phyloP scores from a whole-genome alignment of 2,329 filamentous ascomycete genomes.

The Penicillium vulpinum region DNA sequence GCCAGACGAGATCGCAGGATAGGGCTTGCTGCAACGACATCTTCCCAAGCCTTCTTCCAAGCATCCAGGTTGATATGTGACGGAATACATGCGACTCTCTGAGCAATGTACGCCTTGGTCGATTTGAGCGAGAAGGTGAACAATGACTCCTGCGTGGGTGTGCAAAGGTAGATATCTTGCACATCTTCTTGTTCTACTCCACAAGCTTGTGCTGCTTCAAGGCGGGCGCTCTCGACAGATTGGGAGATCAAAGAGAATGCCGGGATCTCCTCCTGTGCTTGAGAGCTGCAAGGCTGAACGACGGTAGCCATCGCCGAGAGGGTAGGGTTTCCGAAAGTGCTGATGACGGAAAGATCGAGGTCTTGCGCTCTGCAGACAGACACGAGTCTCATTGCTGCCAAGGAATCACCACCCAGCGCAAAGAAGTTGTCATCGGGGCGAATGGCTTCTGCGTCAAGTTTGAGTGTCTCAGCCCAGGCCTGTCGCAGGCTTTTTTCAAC shows the following conservation, averaged over 20 bases:
- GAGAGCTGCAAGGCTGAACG: slow-evolving; percentile 29
- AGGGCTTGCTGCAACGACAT: slow-evolving; percentile 41
- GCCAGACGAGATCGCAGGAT: slow-evolving; percentile 51
- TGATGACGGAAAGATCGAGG: slow-evolving; percentile 38
- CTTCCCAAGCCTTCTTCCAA: slow-evolving; percentile 49
- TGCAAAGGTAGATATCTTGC: slow-evolving; percentile 46
- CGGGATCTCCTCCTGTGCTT: slow-evolving; percentile 26
- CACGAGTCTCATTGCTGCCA: slow-evolving; percentile 38
- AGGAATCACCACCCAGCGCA: slow-evolving; percentile 36
- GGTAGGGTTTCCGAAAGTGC: slow-evolving; percentile 37
- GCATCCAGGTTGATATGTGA: slow-evolving; percentile 34
- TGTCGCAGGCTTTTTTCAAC: slow-evolving; percentile 34
- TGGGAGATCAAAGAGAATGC: slow-evolving; percentile 38
- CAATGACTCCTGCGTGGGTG: slow-evolving; percentile 45
- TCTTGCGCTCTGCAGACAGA: slow-evolving; percentile 32
- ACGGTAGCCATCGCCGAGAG: slow-evolving; percentile 46
- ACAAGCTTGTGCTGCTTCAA: slow-evolving; percentile 41
- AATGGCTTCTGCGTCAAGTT: slow-evolving; percentile 37
- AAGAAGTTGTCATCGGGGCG: slow-evolving; percentile 41
- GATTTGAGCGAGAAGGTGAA: slow-evolving; percentile 49
- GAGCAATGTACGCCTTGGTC: slow-evolving; percentile 47
- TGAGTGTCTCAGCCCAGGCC: slow-evolving; percentile 37
- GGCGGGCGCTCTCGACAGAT: slow-evolving; percentile 32
- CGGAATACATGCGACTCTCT: slow-evolving; percentile 43
- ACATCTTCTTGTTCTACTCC: slow-evolving; percentile 28